phyloP scores from a whole-genome alignment of 2,329 filamentous ascomycete genomes.

The Nemania sp. region DNA sequence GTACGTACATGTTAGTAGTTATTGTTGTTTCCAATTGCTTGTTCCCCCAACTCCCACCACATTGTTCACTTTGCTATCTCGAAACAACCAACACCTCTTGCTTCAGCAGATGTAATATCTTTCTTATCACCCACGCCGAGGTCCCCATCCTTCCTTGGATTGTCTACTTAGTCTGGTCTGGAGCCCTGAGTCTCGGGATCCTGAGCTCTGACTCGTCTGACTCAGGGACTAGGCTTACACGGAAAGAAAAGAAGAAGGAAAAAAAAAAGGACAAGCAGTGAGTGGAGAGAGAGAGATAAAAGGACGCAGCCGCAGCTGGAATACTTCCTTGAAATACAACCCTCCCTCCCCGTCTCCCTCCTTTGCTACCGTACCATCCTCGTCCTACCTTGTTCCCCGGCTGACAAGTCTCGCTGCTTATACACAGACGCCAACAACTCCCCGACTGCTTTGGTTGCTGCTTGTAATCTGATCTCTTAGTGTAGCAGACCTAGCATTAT shows the following conservation, averaged over 20 bases:
- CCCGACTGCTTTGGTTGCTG: not conserved
- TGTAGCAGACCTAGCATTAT: slow-evolving; percentile 12
- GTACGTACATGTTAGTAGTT: too few species aligned
- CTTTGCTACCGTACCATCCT: slow-evolving; percentile 11
- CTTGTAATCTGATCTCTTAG: not conserved
- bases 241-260: not conserved
- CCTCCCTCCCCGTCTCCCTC: not conserved
- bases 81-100: not conserved
- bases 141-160: slow-evolving; percentile 16
- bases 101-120: not conserved
- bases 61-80: too few species aligned
- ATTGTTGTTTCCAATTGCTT: too few species aligned
- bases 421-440: not conserved
- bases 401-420: slow-evolving; percentile 13
- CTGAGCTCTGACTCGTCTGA: slow-evolving; percentile 14
- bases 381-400: slow-evolving; percentile 1
- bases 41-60: too few species aligned
- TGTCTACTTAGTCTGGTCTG: slow-evolving; percentile 1
- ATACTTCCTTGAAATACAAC: not conserved
- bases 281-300: slow-evolving; percentile 4
- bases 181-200: not conserved
- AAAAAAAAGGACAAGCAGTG: not conserved
- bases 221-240: slow-evolving; percentile 5
- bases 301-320: slow-evolving; percentile 2
- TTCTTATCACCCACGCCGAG: slow-evolving; percentile 17